Evolutionary conservation across 345 rosid genomes (phyloP).

Genomic region (Boechera retrofracta): DNA sequence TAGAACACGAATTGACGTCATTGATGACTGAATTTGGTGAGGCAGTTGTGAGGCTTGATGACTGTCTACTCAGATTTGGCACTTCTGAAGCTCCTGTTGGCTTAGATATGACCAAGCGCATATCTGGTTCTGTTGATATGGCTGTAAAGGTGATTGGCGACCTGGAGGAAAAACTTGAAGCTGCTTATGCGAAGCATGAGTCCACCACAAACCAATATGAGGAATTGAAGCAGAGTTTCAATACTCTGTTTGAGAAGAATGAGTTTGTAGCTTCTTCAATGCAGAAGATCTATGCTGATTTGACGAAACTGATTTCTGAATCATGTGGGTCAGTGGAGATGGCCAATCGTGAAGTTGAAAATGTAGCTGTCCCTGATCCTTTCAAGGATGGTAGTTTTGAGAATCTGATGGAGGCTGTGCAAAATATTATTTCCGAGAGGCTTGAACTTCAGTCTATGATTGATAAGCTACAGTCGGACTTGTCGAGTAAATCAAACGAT

Average conservation of each 20-base stretch:
- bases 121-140: conserved; percentile 58
- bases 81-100: conserved; percentile 45
- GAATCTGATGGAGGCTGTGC: conserved; percentile 57
- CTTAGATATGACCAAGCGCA: conserved; percentile 51
- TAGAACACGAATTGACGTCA: conserved; percentile 64
- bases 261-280: conserved; percentile 48
- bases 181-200: conserved; percentile 52
- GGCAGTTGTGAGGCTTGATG: conserved; percentile 68
- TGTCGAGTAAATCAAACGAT: conserved; percentile 55
- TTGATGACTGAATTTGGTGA: conserved; percentile 52
- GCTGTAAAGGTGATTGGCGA: conserved; percentile 59
- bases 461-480: conserved; percentile 59
- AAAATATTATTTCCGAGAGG: conserved; percentile 59
- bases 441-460: conserved; percentile 60
- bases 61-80: conserved; percentile 44
- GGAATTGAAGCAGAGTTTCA: conserved; percentile 60
- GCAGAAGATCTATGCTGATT: conserved; percentile 52
- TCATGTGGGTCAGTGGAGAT: conserved; percentile 50
- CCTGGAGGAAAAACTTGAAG: conserved; percentile 65
- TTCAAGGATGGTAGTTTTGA: conserved; percentile 53
- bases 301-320: conserved; percentile 55
- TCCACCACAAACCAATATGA: conserved; percentile 49
- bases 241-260: conserved; percentile 53
- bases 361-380: conserved; percentile 49
- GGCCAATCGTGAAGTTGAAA: conserved; percentile 38